A percentile compares a stretch with the other conserved stretches of the same genome.
phyloP scores from a whole-genome alignment of 306 rosid genomes.

The Ammopiptanthus mongolicus region DNA sequence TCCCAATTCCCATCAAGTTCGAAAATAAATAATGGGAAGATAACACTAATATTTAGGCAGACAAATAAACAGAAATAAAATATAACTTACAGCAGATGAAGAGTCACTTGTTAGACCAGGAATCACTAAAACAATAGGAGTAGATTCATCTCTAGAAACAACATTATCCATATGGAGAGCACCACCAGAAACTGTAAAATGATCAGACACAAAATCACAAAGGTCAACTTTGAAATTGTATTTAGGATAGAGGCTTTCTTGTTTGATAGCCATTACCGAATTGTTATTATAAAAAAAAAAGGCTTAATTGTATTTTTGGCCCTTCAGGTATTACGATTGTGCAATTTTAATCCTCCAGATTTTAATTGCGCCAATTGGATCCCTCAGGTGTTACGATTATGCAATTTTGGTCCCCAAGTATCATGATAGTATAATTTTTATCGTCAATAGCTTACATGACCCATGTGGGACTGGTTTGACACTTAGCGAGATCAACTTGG shows the following conservation, averaged over 20 bases:
- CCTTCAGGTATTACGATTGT: too few relatives aligned
- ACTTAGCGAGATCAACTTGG: too few relatives aligned
- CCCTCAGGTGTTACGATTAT: too few relatives aligned
- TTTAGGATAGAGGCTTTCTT: neutral
- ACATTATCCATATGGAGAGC: constrained; percentile 19
- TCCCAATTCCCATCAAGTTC: neutral
- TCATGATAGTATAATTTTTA: too few relatives aligned
- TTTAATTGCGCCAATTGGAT: too few relatives aligned
- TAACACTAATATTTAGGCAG: neutral
- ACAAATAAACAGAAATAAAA: neutral
- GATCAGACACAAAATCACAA: constrained; percentile 3
- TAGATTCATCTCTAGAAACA: constrained; percentile 42
- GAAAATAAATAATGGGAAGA: neutral
- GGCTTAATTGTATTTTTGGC: too few relatives aligned
- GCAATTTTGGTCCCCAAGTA: too few relatives aligned
- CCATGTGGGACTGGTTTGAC: too few relatives aligned
- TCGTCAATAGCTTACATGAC: too few relatives aligned
- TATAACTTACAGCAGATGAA: constrained; percentile 62
- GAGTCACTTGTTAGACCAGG: constrained; percentile 95
- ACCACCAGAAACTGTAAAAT: constrained; percentile 43
- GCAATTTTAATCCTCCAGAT: too few relatives aligned
- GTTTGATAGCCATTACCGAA: neutral
- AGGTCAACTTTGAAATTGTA: constrained; percentile 2
- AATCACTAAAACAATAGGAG: constrained; percentile 64
- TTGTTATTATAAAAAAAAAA: neutral